Evolutionary conservation across 2,329 filamentous ascomycete genomes (phyloP).

Genomic region (Arthrinium puccinioides): DNA sequence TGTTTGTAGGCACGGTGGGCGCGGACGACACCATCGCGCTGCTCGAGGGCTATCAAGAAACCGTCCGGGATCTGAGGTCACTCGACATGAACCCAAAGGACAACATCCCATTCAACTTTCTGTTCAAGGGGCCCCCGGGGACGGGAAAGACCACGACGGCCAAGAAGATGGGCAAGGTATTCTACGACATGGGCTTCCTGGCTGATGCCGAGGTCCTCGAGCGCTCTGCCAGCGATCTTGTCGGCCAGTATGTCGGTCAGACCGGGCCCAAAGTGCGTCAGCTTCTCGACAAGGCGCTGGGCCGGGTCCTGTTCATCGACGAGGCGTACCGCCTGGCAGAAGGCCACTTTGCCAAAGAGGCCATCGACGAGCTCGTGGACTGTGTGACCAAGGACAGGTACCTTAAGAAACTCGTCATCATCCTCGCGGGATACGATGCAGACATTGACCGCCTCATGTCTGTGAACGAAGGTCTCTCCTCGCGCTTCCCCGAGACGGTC

Average conservation of each 20-base stretch:
- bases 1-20: conserved; percentile 41
- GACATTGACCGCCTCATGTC: conserved; percentile 59
- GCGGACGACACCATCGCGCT: conserved; percentile 38
- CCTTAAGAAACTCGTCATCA: conserved; percentile 53
- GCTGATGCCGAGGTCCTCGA: conserved; percentile 53
- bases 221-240: conserved; percentile 59
- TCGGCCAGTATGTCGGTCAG: conserved; percentile 58
- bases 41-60: conserved; percentile 41
- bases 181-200: conserved; percentile 67
- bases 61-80: conserved; percentile 34
- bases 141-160: conserved; percentile 63
- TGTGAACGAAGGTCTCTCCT: conserved; percentile 55
- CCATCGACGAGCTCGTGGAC: conserved; percentile 46
- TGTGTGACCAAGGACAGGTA: conserved; percentile 48
- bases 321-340: conserved; percentile 61
- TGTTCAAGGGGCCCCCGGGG: conserved; percentile 52
- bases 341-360: conserved; percentile 49
- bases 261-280: conserved; percentile 51
- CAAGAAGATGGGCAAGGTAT: conserved; percentile 67
- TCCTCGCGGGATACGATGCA: conserved; percentile 60
- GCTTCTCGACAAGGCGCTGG: conserved; percentile 46
- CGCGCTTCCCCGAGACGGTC: conserved; percentile 56
- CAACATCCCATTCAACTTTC: conserved; percentile 47
- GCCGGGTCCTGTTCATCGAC: conserved; percentile 64
- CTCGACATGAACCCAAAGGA: conserved; percentile 40